Conservation (phyloP, 495 filamentous ascomycete genomes). For the Daldinia decipiens region DNA sequence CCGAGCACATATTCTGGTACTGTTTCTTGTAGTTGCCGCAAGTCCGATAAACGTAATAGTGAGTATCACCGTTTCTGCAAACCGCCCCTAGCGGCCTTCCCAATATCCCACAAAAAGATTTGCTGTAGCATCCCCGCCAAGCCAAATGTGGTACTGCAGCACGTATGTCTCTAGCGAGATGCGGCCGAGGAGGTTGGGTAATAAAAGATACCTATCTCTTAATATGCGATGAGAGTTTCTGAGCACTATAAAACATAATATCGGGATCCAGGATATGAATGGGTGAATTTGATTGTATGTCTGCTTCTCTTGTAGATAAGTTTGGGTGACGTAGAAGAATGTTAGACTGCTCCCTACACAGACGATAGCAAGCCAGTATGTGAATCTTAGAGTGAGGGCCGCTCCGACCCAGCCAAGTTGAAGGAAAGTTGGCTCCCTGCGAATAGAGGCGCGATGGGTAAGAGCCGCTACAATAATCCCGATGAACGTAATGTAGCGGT, state of each 20-base stretch:
- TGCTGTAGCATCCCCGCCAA: slow-evolving; percentile 67
- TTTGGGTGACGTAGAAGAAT: slow-evolving; percentile 51
- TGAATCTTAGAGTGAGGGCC: background rate
- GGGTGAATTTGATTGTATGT: slow-evolving; percentile 63
- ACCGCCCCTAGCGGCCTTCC: slow-evolving; percentile 39
- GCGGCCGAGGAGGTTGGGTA: slow-evolving; percentile 65
- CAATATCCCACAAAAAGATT: slow-evolving; percentile 59
- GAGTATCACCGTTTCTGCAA: slow-evolving; percentile 38
- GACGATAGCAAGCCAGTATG: background rate
- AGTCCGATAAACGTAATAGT: slow-evolving; percentile 32
- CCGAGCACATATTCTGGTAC: slow-evolving; percentile 23
- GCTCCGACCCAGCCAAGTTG: background rate
- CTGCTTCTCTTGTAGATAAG: slow-evolving; percentile 48
- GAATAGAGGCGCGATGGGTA: slow-evolving; percentile 34
- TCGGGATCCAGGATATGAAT: slow-evolving; percentile 64
- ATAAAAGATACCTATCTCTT: slow-evolving; percentile 54
- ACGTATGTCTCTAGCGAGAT: slow-evolving; percentile 68
- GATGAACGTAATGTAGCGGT: slow-evolving; percentile 44
- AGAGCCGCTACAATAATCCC: slow-evolving; percentile 37
- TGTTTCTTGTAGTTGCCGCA: slow-evolving; percentile 17
- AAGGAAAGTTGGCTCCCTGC: slow-evolving; percentile 15
- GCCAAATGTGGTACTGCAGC: slow-evolving; percentile 71
- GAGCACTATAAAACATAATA: slow-evolving; percentile 62
- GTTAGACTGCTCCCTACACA: slow-evolving; percentile 37
- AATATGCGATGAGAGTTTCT: slow-evolving; percentile 58